Conservation (phyloP, 139 green algal species). For the Picochlorum costavermella region DNA sequence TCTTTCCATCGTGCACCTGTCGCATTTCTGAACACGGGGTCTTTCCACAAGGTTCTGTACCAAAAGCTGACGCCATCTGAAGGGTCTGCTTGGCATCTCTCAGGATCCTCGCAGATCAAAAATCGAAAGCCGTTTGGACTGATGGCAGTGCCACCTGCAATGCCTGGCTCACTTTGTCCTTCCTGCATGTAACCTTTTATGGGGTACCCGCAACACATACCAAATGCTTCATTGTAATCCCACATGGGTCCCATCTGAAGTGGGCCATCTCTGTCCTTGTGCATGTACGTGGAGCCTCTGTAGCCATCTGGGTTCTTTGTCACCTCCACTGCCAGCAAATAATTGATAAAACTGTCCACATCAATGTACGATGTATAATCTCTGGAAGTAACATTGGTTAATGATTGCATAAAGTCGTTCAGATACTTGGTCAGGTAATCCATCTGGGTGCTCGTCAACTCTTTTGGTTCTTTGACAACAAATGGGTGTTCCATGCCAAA, state of each 20-base stretch:
- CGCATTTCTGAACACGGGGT: conserved; percentile 9
- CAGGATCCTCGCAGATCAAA: conserved; percentile 28
- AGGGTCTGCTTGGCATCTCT: conserved; percentile 24
- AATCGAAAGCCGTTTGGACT: conserved; percentile 44
- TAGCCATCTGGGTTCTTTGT: conserved; percentile 45
- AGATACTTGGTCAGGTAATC: conserved; percentile 19
- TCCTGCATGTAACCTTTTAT: conserved; percentile 41
- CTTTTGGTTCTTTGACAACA: conserved; percentile 12
- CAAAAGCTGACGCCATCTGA: conserved; percentile 16
- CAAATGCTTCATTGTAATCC: conserved; percentile 60
- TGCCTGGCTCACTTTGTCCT: conserved; percentile 18
- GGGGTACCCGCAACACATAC: conserved; percentile 73
- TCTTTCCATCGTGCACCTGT: conserved; percentile 15
- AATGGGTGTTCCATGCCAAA: conserved; percentile 17
- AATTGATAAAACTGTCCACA: conserved; percentile 32
- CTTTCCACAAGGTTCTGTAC: conserved; percentile 28
- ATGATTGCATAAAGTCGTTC: conserved; percentile 10
- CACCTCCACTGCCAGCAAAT: conserved; percentile 42
- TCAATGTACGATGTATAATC: conserved; percentile 34
- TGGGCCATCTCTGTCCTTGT: conserved; percentile 24
- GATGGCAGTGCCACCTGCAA: conserved; percentile 57
- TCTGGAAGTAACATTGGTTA: not conserved
- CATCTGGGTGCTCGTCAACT: not conserved
- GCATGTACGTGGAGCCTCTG: conserved; percentile 25
- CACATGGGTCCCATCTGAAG: conserved; percentile 18